Evolutionary conservation across 2,329 filamentous ascomycete genomes (phyloP).

Genomic region (Colletotrichum tamarilloi): DNA sequence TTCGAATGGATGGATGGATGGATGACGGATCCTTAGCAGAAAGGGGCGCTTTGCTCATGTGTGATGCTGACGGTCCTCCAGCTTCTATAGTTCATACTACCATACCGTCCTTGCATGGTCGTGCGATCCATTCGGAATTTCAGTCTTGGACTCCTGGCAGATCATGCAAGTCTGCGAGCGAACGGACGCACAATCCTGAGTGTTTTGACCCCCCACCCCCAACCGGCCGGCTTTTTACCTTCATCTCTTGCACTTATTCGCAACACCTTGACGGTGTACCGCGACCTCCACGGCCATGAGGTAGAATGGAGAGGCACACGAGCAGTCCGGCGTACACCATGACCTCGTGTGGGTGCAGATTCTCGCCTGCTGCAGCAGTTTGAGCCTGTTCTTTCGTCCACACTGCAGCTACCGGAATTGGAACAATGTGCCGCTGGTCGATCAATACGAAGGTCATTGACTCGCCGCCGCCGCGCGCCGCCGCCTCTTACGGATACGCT

Average conservation of each 20-base stretch:
- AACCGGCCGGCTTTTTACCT: background rate
- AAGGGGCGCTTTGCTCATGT: conserved; percentile 27
- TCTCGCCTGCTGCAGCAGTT: conserved; percentile 23
- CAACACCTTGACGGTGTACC: conserved; percentile 1
- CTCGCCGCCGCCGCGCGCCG: conserved; percentile 8
- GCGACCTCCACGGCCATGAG: conserved; percentile 15
- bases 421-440: conserved; percentile 15
- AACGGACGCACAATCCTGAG: background rate
- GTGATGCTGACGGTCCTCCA: background rate
- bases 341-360: background rate
- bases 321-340: background rate
- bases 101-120: conserved; percentile 12
- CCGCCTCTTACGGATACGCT: background rate
- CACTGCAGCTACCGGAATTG: conserved; percentile 23
- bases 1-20: conserved; percentile 6
- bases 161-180: conserved; percentile 8
- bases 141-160: background rate
- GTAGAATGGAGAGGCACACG: background rate
- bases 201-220: conserved; percentile 3
- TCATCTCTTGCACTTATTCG: background rate
- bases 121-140: conserved; percentile 6
- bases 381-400: conserved; percentile 11
- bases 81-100: background rate
- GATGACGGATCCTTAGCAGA: background rate
- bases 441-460: conserved; percentile 14